Percentiles rank a stretch among this genome's conserved stretches.
These are phyloP conservation scores for Ogataea hybrid DNA, from an alignment of 1,139 yeast species.

Conservation along the genomic window DNA sequence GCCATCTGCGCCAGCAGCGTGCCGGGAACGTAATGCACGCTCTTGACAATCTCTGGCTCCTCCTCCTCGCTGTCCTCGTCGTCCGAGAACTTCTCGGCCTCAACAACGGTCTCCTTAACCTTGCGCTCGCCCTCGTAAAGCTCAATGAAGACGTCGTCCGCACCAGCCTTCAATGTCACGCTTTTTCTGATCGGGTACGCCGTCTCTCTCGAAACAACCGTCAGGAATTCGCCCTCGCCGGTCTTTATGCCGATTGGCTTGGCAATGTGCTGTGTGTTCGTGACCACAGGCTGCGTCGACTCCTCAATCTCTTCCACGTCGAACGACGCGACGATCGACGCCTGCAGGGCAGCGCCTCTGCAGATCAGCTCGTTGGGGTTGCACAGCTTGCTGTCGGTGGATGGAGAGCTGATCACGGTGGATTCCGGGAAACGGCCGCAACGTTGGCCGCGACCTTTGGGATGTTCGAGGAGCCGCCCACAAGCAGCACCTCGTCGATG, in stretches of 20 bases:
- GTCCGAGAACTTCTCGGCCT: conserved; percentile 50
- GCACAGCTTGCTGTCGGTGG: conserved; percentile 69
- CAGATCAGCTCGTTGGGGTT: conserved; percentile 89
- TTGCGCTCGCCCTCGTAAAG: conserved; percentile 84
- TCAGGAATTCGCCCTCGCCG: conserved; percentile 67
- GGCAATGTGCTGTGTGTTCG: conserved; percentile 83
- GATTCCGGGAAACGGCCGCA: conserved; percentile 72
- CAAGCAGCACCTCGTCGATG: conserved; percentile 86
- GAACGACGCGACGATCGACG: conserved; percentile 77
- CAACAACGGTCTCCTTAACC: conserved; percentile 73
- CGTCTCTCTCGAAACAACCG: conserved; percentile 79
- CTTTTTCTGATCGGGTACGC: conserved; percentile 90
- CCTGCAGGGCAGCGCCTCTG: conserved; percentile 98
- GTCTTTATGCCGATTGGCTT: conserved; percentile 85
- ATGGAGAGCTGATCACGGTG: conserved; percentile 75
- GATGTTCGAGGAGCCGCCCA: conserved; percentile 91
- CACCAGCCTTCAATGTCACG: conserved; percentile 59
- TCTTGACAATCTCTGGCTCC: conserved; percentile 42
- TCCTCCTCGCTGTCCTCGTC: conserved; percentile 50
- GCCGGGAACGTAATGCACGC: conserved; percentile 74
- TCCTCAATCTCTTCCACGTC: conserved; percentile 87
- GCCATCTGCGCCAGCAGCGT: conserved; percentile 76
- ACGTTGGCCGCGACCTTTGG: conserved; percentile 86
- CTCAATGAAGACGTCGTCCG: conserved; percentile 64
- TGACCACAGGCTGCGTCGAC: conserved; percentile 80